Percentiles rank a stretch among this genome's conserved stretches.
These are phyloP conservation scores for Alternaria metachromatica DNA, from an alignment of 2,329 filamentous ascomycete species.

Conservation along the genomic window DNA sequence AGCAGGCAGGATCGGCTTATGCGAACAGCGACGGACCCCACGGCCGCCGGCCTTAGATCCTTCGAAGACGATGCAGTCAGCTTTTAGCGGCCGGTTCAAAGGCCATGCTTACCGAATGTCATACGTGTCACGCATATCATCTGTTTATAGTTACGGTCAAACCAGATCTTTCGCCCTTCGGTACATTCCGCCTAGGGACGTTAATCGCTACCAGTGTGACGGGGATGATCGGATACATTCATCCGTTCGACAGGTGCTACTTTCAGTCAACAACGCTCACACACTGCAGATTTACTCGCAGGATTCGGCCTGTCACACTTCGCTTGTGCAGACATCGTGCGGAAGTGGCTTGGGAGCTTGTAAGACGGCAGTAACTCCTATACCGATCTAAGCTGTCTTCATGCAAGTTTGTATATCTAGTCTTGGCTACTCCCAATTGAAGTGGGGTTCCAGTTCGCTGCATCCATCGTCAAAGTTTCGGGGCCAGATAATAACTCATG, in stretches of 20 bases:
- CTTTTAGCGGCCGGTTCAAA: slow-evolving; percentile 36
- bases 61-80: slow-evolving; percentile 41
- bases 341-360: neutral
- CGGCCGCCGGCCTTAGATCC: slow-evolving; percentile 28
- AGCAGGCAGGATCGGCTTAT: slow-evolving; percentile 24
- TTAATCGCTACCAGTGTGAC: neutral
- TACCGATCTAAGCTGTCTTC: neutral
- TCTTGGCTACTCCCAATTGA: neutral
- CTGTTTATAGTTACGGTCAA: neutral
- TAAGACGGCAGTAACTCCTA: neutral
- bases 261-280: neutral
- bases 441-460: neutral
- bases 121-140: slow-evolving; percentile 2
- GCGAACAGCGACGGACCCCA: slow-evolving; percentile 24
- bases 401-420: neutral
- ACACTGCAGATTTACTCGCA: neutral
- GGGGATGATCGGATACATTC: neutral
- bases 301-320: neutral
- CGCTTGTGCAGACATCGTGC: neutral
- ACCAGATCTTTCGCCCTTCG: neutral
- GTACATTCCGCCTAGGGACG: neutral
- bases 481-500: neutral
- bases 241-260: neutral
- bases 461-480: neutral
- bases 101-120: slow-evolving; percentile 20